A percentile compares a stretch with the other conserved stretches of the same genome.
Evolutionary conservation across 2,329 filamentous ascomycete species (phyloP).

Genomic region (Apiospora saccharicola): DNA sequence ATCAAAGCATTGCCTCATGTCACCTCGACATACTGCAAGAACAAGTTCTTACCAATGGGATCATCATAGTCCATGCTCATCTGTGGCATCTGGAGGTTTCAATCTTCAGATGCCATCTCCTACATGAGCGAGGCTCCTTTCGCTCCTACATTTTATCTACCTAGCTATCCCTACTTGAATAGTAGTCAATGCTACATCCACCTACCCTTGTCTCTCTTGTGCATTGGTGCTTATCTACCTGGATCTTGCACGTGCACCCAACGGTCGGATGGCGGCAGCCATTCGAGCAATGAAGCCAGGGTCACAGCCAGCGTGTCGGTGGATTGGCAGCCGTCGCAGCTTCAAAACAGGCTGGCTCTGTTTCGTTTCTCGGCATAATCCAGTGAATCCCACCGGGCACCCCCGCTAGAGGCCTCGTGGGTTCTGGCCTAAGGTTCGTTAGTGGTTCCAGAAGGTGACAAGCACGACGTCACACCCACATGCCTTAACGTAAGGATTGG

Average conservation of each 20-base stretch:
- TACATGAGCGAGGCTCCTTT: constrained; percentile 61
- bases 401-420: background rate
- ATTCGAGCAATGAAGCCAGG: background rate
- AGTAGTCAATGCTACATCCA: background rate
- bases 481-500: constrained; percentile 3
- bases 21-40: constrained; percentile 50
- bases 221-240: background rate
- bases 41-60: constrained; percentile 42
- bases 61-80: constrained; percentile 64
- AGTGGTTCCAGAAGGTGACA: constrained; percentile 18
- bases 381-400: constrained; percentile 1
- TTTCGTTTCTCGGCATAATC: constrained; percentile 6
- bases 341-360: constrained; percentile 1
- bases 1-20: constrained; percentile 6
- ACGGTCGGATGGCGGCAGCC: background rate
- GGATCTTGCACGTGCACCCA: background rate
- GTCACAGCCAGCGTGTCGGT: background rate
- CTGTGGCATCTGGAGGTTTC: constrained; percentile 27
- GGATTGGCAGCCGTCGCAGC: background rate
- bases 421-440: background rate
- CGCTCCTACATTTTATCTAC: constrained; percentile 52
- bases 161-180: background rate
- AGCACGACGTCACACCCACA: constrained; percentile 9
- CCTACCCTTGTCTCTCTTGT: background rate
- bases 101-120: constrained; percentile 25